Evolutionary conservation across 2,329 filamentous ascomycete genomes (phyloP).

Genomic region (Fusarium verticillioides): DNA sequence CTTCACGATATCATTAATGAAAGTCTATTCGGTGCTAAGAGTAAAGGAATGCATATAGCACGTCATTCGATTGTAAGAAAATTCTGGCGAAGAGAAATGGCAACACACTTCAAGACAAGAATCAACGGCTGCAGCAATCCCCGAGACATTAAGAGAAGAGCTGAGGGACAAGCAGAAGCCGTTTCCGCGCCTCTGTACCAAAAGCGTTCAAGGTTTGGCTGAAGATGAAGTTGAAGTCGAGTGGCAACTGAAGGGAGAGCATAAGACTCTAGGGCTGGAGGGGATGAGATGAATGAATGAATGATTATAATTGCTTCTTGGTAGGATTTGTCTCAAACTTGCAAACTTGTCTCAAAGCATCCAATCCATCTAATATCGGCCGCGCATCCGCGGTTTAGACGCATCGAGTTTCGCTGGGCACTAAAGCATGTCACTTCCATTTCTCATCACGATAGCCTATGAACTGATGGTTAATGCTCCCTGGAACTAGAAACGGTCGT

Average conservation of each 20-base stretch:
- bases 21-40: background rate
- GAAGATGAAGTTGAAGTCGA: background rate
- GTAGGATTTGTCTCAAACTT: background rate
- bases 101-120: background rate
- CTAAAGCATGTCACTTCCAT: background rate
- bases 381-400: background rate
- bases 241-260: conserved; percentile 5
- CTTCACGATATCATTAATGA: background rate
- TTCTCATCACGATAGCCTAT: background rate
- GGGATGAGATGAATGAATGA: background rate
- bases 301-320: conserved; percentile 6
- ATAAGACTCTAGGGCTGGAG: background rate
- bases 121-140: background rate
- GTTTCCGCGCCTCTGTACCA: background rate
- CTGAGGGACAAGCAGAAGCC: background rate
- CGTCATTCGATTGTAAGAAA: background rate
- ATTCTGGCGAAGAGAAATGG: background rate
- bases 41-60: background rate
- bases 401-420: background rate
- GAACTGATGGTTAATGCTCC: background rate
- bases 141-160: background rate
- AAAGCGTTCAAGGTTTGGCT: background rate
- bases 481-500: background rate
- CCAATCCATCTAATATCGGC: background rate
- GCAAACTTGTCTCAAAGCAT: background rate